Evolutionary conservation across 2,329 filamentous ascomycete genomes (phyloP), one percentile per base, ranked within the genome.

Genomic region (Remersonia thermophila): DNA sequence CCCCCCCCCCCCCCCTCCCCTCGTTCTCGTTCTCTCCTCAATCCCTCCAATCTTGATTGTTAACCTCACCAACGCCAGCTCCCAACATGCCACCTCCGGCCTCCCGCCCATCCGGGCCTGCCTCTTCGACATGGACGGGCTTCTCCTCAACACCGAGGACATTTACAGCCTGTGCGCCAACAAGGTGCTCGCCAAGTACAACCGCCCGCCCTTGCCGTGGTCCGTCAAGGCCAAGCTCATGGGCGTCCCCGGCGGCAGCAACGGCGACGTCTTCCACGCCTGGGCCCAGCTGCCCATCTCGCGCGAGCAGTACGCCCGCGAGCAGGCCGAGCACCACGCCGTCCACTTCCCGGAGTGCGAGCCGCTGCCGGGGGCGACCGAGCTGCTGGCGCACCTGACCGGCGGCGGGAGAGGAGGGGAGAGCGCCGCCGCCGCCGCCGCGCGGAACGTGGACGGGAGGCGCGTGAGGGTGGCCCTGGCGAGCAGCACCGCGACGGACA

Each of bases 51-150:
- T 23, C 9, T 23, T n/a, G n/a, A n/a, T n/a, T n/a, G n/a, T n/a
- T n/a, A n/a, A n/a, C n/a, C n/a, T n/a, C n/a, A n/a, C n/a, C n/a
- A n/a, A n/a, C n/a, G n/a, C n/a, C n/a, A 23, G 20, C 20, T 23
- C 20, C 9, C 5, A 23, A 23, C 20, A 5, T 23, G 5, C 5
- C 20, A 6, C 20, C 2, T 5, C 23, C 51, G 83, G 80, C 55
- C 78, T 86, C 58, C 81, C 83, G 14, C 77, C 80, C 32, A 70
- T 96, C 40, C 74, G 86, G 49, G 91, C 89, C 48, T 95, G 87
- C 60, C 78, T 98, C 46, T 96, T 98, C 58, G 91, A 98, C 66
- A 95, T 96, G 87, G 91, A 98, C 60, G 91, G 91, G 42, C 79
- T 98, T 26, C 74, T 98, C 14, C 82, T 98, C 55, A 79, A 96